Evolutionary conservation across 2,329 filamentous ascomycete genomes (phyloP), one percentile per base, ranked within the genome.

Genomic region (Helotiales sp.): DNA sequence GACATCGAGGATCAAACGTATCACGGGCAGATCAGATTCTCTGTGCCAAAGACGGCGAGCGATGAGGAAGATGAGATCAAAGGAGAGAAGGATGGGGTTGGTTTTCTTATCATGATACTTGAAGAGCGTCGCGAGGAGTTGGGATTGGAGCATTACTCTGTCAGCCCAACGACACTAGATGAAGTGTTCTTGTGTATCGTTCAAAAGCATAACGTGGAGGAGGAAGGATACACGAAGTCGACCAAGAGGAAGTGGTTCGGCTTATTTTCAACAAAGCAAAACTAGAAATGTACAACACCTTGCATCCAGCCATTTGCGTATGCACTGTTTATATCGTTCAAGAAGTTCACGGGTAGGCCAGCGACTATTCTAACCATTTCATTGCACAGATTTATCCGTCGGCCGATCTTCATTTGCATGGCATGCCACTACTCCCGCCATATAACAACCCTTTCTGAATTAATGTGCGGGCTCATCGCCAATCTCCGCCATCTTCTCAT

Each of bases 151-250:
- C 93, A 96, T 78, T 97, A 95, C 79, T 93, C 91, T 60, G 93
- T 97, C 71, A 91, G 88, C 66, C 92, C 93, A 26, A 96, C 93
- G 22, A 96, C 93, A 17, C 81, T 97, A 47, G 94, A 97, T 76
- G 92, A 97, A 79, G 93, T 97, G 0, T 97, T 97, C 79, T 79
- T 97, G 77, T 86, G 86, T 28, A 96, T 97, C 76, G 93, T 97
- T 0, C 89, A 90, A 1, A 86, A 89, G 78, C 91, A 96, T 77
- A 89, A 93, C 77, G 86, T 95, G 6, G 83, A 89, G 71, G 93
- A 96, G 77, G 93, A 95, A 80, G 85, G 86, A 24, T 86, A 85
- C 60, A 81, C 65, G 37, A 50, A 45, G 43, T n/a, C 32, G 45
- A 40, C 15, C 1, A 49, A 62, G 50, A 66, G 24, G 22, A 54